Evolutionary conservation across 2,329 filamentous ascomycete species (phyloP).

Genomic region (Calonectria ilicicola): DNA sequence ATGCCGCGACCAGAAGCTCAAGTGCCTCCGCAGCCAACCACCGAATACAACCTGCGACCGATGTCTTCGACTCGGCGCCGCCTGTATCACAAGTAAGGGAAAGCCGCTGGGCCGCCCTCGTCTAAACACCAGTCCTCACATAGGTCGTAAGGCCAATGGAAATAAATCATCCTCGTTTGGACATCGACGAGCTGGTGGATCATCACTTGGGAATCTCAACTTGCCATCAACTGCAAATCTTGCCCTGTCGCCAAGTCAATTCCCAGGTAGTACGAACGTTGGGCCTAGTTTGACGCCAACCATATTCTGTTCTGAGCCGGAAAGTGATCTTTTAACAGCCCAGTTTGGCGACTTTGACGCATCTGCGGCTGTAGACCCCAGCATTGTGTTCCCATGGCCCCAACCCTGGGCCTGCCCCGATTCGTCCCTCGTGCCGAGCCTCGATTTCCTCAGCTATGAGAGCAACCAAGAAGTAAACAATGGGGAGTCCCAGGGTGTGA

Average conservation of each 20-base stretch:
- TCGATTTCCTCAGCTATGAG: neutral
- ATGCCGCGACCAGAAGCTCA: constrained; percentile 4
- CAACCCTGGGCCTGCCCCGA: neutral
- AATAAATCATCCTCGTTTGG: neutral
- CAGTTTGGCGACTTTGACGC: neutral
- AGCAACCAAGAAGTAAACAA: neutral
- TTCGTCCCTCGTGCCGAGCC: neutral
- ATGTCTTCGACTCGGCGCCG: neutral
- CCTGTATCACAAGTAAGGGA: neutral
- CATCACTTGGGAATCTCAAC: neutral
- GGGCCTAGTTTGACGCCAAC: neutral
- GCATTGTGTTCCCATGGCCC: neutral
- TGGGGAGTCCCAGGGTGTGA: neutral
- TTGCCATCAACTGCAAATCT: neutral
- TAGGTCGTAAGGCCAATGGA: neutral
- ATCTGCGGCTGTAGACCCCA: neutral
- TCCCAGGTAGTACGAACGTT: neutral
- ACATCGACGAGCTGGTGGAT: neutral
- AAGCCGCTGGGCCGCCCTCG: neutral
- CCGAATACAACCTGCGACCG: neutral
- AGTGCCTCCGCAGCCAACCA: neutral
- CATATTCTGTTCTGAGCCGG: neutral
- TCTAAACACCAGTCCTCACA: neutral
- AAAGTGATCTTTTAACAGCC: neutral
- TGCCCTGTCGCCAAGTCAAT: neutral